Evolutionary conservation across 2,329 filamentous ascomycete species (phyloP).

Genomic region (Botrytis fragariae): DNA sequence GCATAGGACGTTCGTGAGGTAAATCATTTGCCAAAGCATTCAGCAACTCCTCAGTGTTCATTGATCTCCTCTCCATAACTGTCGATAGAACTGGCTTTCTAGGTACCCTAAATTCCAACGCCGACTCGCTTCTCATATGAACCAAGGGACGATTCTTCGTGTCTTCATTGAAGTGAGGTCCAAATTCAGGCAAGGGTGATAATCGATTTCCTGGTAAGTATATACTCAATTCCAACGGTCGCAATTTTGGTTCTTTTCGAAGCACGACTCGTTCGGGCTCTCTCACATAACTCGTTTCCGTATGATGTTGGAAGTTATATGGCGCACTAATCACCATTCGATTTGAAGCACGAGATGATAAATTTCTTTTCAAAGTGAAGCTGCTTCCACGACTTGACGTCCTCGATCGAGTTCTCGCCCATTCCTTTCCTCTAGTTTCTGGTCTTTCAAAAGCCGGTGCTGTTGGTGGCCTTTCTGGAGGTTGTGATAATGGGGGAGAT

Average conservation of each 20-base stretch:
- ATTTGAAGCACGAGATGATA: conserved; percentile 41
- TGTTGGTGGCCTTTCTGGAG: conserved; percentile 30
- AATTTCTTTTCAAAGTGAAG: conserved; percentile 46
- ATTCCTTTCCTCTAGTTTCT: conserved; percentile 30
- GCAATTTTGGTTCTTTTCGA: conserved; percentile 41
- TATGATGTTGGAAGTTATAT: conserved; percentile 20
- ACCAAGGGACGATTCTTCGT: conserved; percentile 20
- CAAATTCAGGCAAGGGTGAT: conserved; percentile 57
- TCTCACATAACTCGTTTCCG: conserved; percentile 15
- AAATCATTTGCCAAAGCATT: conserved; percentile 30
- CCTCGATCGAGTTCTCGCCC: conserved; percentile 42
- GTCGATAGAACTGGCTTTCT: conserved; percentile 36
- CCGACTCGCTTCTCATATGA: conserved; percentile 35
- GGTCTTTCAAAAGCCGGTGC: conserved; percentile 8
- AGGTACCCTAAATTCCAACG: conserved; percentile 34
- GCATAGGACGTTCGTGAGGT: conserved; percentile 31
- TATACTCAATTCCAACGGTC: conserved; percentile 57
- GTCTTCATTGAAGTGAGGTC: conserved; percentile 32
- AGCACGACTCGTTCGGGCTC: conserved; percentile 42
- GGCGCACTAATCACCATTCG: conserved; percentile 19
- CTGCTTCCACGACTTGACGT: conserved; percentile 44
- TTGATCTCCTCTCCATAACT: conserved; percentile 30
- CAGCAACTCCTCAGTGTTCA: conserved; percentile 33
- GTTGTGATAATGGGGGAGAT: conserved; percentile 39
- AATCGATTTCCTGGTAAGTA: conserved; percentile 47